These are phyloP conservation scores for Guyanaporus albipodus DNA, from an alignment of 768 basidiomycete genomes.

Conservation along the genomic window DNA sequence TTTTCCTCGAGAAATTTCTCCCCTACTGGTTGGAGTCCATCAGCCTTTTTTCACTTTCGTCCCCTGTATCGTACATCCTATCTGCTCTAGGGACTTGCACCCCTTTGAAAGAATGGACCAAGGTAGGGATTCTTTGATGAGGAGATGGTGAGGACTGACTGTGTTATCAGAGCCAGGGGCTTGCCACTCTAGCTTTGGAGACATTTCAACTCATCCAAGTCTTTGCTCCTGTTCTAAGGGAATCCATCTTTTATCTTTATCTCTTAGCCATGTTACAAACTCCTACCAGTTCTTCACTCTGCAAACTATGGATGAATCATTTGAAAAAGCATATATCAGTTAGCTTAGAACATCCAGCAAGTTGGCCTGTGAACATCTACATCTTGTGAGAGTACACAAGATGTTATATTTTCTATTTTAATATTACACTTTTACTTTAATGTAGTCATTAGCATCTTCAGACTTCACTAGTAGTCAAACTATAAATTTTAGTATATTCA, in stretches of 20 bases:
- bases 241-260: constrained; percentile 37
- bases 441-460: too few species aligned
- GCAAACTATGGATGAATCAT: constrained; percentile 20
- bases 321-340: constrained; percentile 14
- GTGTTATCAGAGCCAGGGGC: constrained; percentile 8
- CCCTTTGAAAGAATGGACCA: constrained; percentile 12
- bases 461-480: too few species aligned
- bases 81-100: constrained; percentile 12
- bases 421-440: too few species aligned
- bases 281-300: constrained; percentile 26
- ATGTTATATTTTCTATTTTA: too few species aligned
- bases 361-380: constrained; percentile 19
- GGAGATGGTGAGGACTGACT: not conserved
- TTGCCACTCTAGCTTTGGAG: constrained; percentile 22
- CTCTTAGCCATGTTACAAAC: constrained; percentile 36
- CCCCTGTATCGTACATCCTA: constrained; percentile 1
- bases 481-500: too few species aligned
- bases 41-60: constrained; percentile 13
- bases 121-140: constrained; percentile 5
- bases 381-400: constrained; percentile 13
- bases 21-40: constrained; percentile 40
- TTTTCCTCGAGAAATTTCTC: constrained; percentile 24
- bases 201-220: constrained; percentile 27
- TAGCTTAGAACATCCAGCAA: constrained; percentile 2
- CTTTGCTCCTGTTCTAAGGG: constrained; percentile 28